phyloP scores from a whole-genome alignment of 2,329 filamentous ascomycete species.

The Scedosporium boydii region DNA sequence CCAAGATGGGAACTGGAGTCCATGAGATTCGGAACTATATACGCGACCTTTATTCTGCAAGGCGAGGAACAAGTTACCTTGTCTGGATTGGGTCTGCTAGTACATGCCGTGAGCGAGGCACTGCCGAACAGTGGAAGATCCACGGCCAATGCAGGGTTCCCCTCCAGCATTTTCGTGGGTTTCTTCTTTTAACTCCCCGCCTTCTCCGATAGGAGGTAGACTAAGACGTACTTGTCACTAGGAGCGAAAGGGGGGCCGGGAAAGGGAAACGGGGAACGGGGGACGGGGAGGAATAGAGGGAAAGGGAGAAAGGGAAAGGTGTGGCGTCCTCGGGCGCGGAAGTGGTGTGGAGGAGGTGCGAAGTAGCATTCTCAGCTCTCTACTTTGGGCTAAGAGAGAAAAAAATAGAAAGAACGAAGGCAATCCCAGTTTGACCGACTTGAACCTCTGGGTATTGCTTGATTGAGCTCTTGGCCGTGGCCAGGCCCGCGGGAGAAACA shows the following conservation, averaged over 20 bases:
- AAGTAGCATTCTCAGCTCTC: too few relatives aligned
- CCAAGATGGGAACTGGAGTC: neutral
- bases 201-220: neutral
- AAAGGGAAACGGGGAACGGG: neutral
- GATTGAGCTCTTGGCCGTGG: too few relatives aligned
- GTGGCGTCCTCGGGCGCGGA: too few relatives aligned
- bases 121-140: neutral
- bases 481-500: too few relatives aligned
- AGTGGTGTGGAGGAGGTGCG: too few relatives aligned
- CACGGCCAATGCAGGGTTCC: neutral
- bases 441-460: too few relatives aligned
- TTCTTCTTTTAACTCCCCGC: neutral
- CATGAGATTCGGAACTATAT: neutral
- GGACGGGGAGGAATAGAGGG: neutral
- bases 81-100: too few relatives aligned
- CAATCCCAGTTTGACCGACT: too few relatives aligned
- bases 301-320: too few relatives aligned
- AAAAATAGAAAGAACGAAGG: too few relatives aligned
- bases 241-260: neutral
- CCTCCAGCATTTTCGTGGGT: neutral
- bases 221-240: neutral
- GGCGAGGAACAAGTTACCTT: too few relatives aligned
- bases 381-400: too few relatives aligned
- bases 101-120: neutral
- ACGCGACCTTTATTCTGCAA: neutral